Evolutionary conservation across 2,329 filamentous ascomycete genomes (phyloP).

Genomic region (Penicillium sp.): DNA sequence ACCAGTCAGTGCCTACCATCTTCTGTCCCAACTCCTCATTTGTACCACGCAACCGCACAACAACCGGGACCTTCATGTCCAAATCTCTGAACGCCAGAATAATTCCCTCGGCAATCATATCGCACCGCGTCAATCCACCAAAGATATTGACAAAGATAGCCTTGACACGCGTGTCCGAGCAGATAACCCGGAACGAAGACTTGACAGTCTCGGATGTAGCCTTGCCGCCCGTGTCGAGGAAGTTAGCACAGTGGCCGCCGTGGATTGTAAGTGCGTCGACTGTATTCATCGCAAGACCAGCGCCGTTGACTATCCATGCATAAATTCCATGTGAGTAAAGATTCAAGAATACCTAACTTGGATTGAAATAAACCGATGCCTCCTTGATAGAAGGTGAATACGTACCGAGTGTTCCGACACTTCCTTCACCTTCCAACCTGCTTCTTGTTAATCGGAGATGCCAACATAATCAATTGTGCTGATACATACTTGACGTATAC

Average conservation of each 20-base stretch:
- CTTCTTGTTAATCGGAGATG: constrained; percentile 9
- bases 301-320: constrained; percentile 69
- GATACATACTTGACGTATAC: constrained; percentile 64
- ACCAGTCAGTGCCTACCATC: constrained; percentile 49
- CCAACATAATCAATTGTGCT: too few species aligned
- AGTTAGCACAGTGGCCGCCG: constrained; percentile 71
- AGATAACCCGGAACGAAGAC: constrained; percentile 68
- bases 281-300: constrained; percentile 87
- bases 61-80: constrained; percentile 63
- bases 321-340: constrained; percentile 6
- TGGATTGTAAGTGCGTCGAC: constrained; percentile 70
- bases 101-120: constrained; percentile 76
- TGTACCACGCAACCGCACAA: constrained; percentile 72
- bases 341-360: too few species aligned
- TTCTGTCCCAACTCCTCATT: constrained; percentile 67
- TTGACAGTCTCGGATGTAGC: constrained; percentile 78
- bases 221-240: constrained; percentile 85
- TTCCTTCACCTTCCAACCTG: constrained; percentile 50
- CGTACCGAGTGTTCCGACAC: constrained; percentile 67
- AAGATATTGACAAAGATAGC: constrained; percentile 71
- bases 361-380: too few species aligned
- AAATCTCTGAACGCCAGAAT: constrained; percentile 69
- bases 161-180: constrained; percentile 67
- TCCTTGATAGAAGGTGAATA: not conserved
- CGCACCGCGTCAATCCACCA: constrained; percentile 66